Percentiles rank a stretch among this genome's conserved stretches.
Conservation (phyloP, 768 basidiomycete species). For the Leccinum subgranulosum region DNA sequence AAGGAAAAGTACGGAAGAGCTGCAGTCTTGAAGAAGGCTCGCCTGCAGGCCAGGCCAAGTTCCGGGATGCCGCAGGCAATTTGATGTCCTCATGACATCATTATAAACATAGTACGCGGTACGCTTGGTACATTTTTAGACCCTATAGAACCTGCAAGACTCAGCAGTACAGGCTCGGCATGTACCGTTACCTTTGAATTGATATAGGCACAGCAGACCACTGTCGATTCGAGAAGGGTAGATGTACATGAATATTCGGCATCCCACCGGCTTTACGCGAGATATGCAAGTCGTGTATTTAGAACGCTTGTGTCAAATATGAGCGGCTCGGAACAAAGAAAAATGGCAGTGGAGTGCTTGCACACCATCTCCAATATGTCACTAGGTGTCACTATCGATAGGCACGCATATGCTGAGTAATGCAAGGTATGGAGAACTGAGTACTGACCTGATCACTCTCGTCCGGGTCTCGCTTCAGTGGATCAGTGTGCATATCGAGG, state of each 20-base stretch:
- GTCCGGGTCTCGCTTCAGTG: background rate
- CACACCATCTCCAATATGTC: background rate
- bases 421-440: background rate
- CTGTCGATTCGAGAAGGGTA: background rate
- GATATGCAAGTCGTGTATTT: background rate
- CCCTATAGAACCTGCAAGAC: background rate
- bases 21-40: background rate
- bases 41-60: background rate
- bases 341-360: background rate
- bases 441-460: background rate
- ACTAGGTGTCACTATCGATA: background rate
- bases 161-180: background rate
- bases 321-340: background rate
- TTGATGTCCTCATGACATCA: background rate
- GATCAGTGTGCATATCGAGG: background rate
- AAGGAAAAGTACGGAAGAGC: background rate
- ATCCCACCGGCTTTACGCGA: too few relatives aligned
- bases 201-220: background rate
- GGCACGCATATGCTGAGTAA: background rate
- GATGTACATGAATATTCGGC: background rate
- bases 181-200: background rate
- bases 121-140: background rate
- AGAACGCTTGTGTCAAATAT: background rate
- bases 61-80: background rate
- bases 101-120: background rate